Evolutionary conservation across 1,139 yeast species (phyloP), one percentile per base, ranked within the genome.

Genomic region (Taiozyma sp.): DNA sequence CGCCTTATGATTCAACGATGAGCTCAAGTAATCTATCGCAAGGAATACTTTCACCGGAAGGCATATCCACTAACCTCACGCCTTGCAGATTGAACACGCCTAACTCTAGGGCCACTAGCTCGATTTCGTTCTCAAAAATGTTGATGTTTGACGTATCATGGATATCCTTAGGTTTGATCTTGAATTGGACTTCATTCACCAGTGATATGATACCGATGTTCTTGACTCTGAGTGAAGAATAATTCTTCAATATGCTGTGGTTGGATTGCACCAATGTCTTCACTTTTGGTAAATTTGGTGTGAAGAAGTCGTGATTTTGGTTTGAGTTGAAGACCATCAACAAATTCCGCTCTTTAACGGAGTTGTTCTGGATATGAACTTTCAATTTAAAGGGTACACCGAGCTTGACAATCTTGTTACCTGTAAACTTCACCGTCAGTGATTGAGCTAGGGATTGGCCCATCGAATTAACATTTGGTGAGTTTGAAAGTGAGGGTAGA

Each of bases 1-100:
- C 12, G 19, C 24, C 40, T 51, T 41, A 61, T 45, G 52, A 45
- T 9, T 72, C 72, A 16, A 87, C 91, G 54, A 84, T 79, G 2
- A 88, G 87, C 60, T 87, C 92, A 23, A 87, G 73, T 49, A 87
- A 69, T 55, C 80, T 78, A 1, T 91, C 92, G 63, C 88, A 84
- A 56, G 84, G 92, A 57, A 84, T 74, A 2, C 83, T 80, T 55
- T 87, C 93, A 4, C 93, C 91, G 29, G 83, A 76, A 41, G 65
- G 65, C 12, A 82, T 71, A 62, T 88, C 96, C 49, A 83, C 76
- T 9, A 88, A 72, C 52, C 79, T 79, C 19, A 86, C 74, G 2
- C 90, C 92, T 52, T 80, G 83, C 34, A 88, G 69, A 47, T 81
- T 80, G 63, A 78, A 83, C 10, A 84, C 76, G 0, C 96, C 96